Base-by-base conservation (phyloP, 2,329 filamentous ascomycete genomes). In the Rutstroemia sp. region DNA sequence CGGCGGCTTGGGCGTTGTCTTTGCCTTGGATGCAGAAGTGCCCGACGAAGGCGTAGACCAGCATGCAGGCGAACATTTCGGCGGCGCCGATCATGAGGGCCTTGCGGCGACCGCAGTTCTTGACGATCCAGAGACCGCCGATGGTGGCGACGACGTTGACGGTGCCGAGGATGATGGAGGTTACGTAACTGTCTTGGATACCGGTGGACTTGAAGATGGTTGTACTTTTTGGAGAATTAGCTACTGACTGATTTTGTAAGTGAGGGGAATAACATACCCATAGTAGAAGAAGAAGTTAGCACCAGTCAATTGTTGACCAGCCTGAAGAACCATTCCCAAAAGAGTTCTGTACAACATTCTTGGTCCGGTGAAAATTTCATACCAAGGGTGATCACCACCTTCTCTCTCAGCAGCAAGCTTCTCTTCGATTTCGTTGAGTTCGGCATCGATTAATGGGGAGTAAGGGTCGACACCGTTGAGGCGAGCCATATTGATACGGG, bases 231-330 rank as follows among this genome's bases (percentile, higher is more conserved):
- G 7, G 6, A 45, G 16, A 12, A 21, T 45, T 45, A 19, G 42
- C 10, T 9, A 45, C 27, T 30, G n/a, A 45, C 27, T 30, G n/a
- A 5, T 44, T 44, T 9, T 12, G 10, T 7, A 14, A 17, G 19
- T 19, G 8, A 44, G 7, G 42, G 19, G 19, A 12, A 23, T 12
- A 21, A 25, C 42, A 19, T 45, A 45, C 42, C 52, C 79, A 65
- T 84, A 87, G 69, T 82, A 82, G 69, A 86, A 86, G 73, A 83
- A 85, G 71, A 82, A 86, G 71, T 86, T 86, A 57, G 80, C 82
- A 34, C 85, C 85, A 0, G 83, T 87, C 2, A 88, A 73, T 66
- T 88, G 85, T 69, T 88, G 84, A 5, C 84, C 78, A 44, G 81
- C 78, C 69, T 87, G 82, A 2, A 88, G 76, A 3, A 74, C 67